These are phyloP conservation scores for Lactifluus piperatus DNA, from an alignment of 768 basidiomycete species.

Conservation along the genomic window DNA sequence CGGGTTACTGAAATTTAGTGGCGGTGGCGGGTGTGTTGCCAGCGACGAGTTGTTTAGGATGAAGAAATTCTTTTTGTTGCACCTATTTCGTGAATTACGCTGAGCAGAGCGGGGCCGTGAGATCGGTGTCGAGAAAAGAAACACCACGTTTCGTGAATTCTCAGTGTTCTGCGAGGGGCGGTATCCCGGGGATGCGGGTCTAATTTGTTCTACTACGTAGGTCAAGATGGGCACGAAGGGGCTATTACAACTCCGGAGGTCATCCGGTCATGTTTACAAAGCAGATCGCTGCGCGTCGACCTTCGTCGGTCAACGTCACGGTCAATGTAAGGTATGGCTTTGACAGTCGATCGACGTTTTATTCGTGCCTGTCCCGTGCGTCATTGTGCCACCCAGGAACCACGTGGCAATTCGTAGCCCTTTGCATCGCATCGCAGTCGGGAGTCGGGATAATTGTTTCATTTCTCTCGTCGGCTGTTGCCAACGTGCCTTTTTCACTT, in stretches of 20 bases:
- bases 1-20: neutral
- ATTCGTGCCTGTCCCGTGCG: neutral
- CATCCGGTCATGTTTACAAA: no score
- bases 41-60: neutral
- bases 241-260: neutral
- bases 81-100: neutral
- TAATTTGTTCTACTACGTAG: neutral
- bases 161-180: no score
- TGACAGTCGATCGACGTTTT: neutral
- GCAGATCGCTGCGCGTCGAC: no score
- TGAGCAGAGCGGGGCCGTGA: neutral
- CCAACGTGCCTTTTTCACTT: neutral
- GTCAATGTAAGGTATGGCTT: neutral
- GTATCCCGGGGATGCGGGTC: no score
- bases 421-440: neutral
- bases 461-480: neutral
- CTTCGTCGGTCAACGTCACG: neutral
- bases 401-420: neutral
- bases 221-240: neutral
- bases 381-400: neutral
- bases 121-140: no score
- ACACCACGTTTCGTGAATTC: no score
- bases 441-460: neutral
- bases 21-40: constrained; percentile 2
- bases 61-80: neutral